These are phyloP conservation scores for Venturia asperata DNA, from an alignment of 2,329 filamentous ascomycete species.

Conservation along the genomic window DNA sequence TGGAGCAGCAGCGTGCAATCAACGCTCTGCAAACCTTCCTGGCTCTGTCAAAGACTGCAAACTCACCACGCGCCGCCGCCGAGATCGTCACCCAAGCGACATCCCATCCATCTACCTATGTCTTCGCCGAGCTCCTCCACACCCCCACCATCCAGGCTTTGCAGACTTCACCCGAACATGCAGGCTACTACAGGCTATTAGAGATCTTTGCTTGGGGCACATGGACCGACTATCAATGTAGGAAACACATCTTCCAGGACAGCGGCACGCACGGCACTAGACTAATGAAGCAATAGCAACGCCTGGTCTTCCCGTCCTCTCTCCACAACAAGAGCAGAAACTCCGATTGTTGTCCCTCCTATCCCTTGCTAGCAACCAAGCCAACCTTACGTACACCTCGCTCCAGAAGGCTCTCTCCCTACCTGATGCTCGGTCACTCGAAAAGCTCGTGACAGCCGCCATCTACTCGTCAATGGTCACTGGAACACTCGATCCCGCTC, in stretches of 20 bases:
- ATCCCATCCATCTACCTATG: slow-evolving; percentile 78
- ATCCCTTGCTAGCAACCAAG: slow-evolving; percentile 58
- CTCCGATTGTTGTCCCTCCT: slow-evolving; percentile 86
- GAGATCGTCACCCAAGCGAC: slow-evolving; percentile 85
- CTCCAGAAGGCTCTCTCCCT: slow-evolving; percentile 64
- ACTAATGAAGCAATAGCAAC: slow-evolving; percentile 8
- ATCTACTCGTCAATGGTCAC: slow-evolving; percentile 79
- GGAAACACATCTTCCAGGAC: background rate
- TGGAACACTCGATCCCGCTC: slow-evolving; percentile 74
- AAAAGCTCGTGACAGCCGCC: slow-evolving; percentile 77
- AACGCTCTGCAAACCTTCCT: slow-evolving; percentile 75
- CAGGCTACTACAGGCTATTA: slow-evolving; percentile 61
- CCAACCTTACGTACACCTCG: slow-evolving; percentile 60
- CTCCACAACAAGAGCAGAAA: slow-evolving; percentile 67
- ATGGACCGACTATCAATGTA: slow-evolving; percentile 67
- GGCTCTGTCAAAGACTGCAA: slow-evolving; percentile 77
- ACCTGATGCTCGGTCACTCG: slow-evolving; percentile 60
- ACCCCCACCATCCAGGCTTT: slow-evolving; percentile 73
- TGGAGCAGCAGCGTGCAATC: slow-evolving; percentile 63
- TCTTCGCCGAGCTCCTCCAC: slow-evolving; percentile 90
- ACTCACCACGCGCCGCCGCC: slow-evolving; percentile 72
- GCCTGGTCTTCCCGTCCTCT: slow-evolving; percentile 61
- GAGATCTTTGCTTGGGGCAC: slow-evolving; percentile 91
- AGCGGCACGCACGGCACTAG: slow-evolving; percentile 4
- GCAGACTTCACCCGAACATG: slow-evolving; percentile 53